Base-by-base conservation (phyloP, 2,329 filamentous ascomycete species). In the Tympanopsis confertula region DNA sequence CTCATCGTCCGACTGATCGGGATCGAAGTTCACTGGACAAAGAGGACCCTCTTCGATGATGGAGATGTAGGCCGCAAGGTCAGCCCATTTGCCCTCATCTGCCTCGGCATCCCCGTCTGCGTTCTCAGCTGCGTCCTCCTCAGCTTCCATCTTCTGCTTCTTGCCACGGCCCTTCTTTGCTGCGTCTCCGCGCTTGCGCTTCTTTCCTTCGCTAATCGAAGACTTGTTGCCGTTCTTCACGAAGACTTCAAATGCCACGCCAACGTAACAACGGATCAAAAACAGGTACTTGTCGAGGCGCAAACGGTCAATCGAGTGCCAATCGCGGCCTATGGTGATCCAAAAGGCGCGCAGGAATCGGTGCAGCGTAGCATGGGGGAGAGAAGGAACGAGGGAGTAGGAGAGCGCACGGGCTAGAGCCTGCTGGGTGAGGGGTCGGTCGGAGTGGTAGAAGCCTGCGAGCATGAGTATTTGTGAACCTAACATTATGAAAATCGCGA, bases 241-340 rank as follows among this genome's bases (percentile, higher is more conserved):
- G 13, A 65, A 50, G 18, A 55, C 56, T 24, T 52, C 48, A 42
- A 77, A 76, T 1, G 67, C 66, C 20, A 70, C 66, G 19, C 63
- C 59, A 12, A 78, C 57, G 46, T 72, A 76, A 45, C 66, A 69
- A 22, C 76, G 62, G 28, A 79, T 66, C 20, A 80, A 57, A 45
- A 69, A 71, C 2, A 81, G 60, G 45, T 74, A 78, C 54, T 81
- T 81, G 55, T 81, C 74, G 51, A 80, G 63, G 20, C 68, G 57
- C 38, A 66, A 47, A 5, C 61, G 55, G 41, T 68, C 65, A 19
- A 68, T 54, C 7, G 56, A 55, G 39, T 62, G 55, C 47, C 59
- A 68, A 36, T 67, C 62, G 7, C 56, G 54, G 22, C 59, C 57
- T 39, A 68, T 61, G 14, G 63, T 67, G 39, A 63, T 63, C 61